Evolutionary conservation across 2,329 filamentous ascomycete genomes (phyloP), one percentile per base, ranked within the genome.

Genomic region (Cytospora piceae): DNA sequence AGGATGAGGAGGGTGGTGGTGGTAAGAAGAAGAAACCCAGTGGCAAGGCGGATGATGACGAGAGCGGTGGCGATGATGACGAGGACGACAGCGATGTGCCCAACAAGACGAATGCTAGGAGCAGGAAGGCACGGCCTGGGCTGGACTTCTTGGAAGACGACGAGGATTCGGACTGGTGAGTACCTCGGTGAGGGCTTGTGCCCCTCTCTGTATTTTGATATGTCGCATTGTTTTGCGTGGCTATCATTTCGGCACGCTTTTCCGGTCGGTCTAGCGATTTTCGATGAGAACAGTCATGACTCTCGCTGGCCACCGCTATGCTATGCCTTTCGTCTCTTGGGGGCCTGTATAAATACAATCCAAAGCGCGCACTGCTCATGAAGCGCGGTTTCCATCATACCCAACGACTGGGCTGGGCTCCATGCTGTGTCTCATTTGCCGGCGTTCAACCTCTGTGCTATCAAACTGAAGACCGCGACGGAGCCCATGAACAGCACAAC

Each of bases 401-500:
- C 22, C 27, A 29, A 34, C 7, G 27, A 29, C 27, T 29, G 27
- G 17, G 27, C 32, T 37, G 31, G 31, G 7, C 9, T 37, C 37
- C 29, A 24, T 53, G 17, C 7, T 55, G 22, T 32, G 12, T 9
- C 56, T 74, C 66, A 78, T 70, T 69, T 77, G 8, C 69, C 73
- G 31, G 83, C 84, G 69, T 88, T 87, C 85, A 97, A 91, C 71
- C 90, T 90, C 74, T 99, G 95, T 32, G 94, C 95, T 68, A 95
- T 89, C 67, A 99, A 81, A 76, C 94, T 96, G 81, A 98, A 97
- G 67, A 97, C 88, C 9, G 94, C 93, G 29, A 99, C 91, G 0
- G 95, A 97, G 29, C 94, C 95, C 83, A 99, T 94, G 80, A 98
- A 99, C 2, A 98, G 82, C 0, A 97, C 93, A 0, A 96, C 87